phyloP scores from a whole-genome alignment of 176 grass and related monocot species.

The Leersia perrieri region DNA sequence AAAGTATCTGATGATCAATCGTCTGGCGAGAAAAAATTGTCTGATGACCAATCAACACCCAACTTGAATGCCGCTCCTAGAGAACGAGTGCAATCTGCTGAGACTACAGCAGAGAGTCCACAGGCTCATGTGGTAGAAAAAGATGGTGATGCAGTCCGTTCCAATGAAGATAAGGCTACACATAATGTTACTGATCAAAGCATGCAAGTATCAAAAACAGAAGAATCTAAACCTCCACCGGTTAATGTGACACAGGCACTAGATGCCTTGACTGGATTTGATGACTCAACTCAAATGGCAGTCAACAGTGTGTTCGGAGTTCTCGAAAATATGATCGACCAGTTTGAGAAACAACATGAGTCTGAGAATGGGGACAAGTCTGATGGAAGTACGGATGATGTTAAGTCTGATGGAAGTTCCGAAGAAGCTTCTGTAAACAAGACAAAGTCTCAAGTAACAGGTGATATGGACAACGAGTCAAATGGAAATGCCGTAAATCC shows the following conservation, averaged over 20 bases:
- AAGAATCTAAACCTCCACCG: slow-evolving; percentile 51
- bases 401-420: slow-evolving; percentile 17
- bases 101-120: slow-evolving; percentile 42
- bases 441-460: slow-evolving; percentile 9
- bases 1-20: not conserved
- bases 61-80: slow-evolving; percentile 29
- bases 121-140: slow-evolving; percentile 37
- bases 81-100: slow-evolving; percentile 30
- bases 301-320: slow-evolving; percentile 96
- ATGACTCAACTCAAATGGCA: slow-evolving; percentile 96
- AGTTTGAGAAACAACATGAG: slow-evolving; percentile 63
- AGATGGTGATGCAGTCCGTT: slow-evolving; percentile 34
- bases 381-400: slow-evolving; percentile 14
- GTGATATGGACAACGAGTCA: not conserved
- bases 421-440: slow-evolving; percentile 7
- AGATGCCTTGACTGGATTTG: slow-evolving; percentile 94
- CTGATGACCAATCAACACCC: slow-evolving; percentile 42
- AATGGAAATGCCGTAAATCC: slow-evolving; percentile 13
- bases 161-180: slow-evolving; percentile 48
- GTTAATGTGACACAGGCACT: slow-evolving; percentile 75
- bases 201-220: slow-evolving; percentile 47
- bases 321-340: slow-evolving; percentile 89
- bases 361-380: slow-evolving; percentile 37
- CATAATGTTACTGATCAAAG: slow-evolving; percentile 52
- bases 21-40: not conserved